Evolutionary conservation across 768 basidiomycete species (phyloP).

Genomic region (Hericium rajendrae): DNA sequence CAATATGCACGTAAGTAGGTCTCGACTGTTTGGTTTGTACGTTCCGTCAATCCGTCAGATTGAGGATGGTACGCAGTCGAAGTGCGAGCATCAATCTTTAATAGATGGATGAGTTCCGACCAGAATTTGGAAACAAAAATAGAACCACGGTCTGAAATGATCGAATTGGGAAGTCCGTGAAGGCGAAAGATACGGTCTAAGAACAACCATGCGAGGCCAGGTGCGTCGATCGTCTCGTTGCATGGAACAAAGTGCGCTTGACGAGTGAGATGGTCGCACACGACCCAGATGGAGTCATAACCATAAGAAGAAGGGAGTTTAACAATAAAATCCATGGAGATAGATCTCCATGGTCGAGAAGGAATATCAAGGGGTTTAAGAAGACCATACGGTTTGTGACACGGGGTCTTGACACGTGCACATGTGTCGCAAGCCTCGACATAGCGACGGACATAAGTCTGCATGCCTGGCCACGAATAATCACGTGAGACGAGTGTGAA

Average conservation of each 20-base stretch:
- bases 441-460: slow-evolving; percentile 21
- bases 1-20: slow-evolving; percentile 27
- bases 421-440: slow-evolving; percentile 23
- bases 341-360: slow-evolving; percentile 11
- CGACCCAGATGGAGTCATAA: background rate
- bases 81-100: slow-evolving; percentile 9
- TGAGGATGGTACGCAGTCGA: slow-evolving; percentile 38
- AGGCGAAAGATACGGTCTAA: slow-evolving; percentile 7
- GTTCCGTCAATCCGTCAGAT: slow-evolving; percentile 30
- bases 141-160: slow-evolving; percentile 14
- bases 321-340: slow-evolving; percentile 17
- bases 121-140: slow-evolving; percentile 5
- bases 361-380: slow-evolving; percentile 25
- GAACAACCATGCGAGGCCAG: slow-evolving; percentile 9
- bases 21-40: slow-evolving; percentile 30
- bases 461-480: slow-evolving; percentile 31
- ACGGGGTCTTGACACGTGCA: slow-evolving; percentile 17
- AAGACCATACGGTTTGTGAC: slow-evolving; percentile 19
- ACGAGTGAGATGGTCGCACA: slow-evolving; percentile 4
- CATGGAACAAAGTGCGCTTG: slow-evolving; percentile 9
- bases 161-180: slow-evolving; percentile 11
- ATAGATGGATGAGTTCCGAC: background rate
- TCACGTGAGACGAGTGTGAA: slow-evolving; percentile 22
- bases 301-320: slow-evolving; percentile 15
- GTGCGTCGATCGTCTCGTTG: slow-evolving; percentile 8